Percentiles rank a stretch among this genome's conserved stretches.
Conservation (phyloP, 805 yeast species). For the Blastobotrys muscicola region DNA sequence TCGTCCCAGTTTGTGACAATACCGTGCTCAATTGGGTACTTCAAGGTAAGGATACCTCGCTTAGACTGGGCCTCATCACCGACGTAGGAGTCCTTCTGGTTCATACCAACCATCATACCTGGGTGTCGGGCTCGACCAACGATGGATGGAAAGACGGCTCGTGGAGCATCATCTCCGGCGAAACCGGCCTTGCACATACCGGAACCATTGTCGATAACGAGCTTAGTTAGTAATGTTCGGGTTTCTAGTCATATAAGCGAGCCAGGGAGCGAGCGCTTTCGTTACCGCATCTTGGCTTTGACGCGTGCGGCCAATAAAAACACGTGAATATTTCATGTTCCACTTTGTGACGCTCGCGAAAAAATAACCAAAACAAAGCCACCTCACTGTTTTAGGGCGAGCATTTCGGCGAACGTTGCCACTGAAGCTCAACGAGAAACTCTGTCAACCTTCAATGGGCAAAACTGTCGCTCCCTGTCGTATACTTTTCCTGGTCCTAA, state of each 20-base stretch:
- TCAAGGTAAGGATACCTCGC: conserved; percentile 98
- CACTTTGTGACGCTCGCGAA: not conserved
- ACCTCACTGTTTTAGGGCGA: too few species aligned
- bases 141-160: conserved; percentile 99
- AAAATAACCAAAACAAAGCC: too few species aligned
- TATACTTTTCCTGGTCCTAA: too few species aligned
- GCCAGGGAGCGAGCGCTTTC: not conserved
- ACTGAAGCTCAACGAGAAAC: too few species aligned
- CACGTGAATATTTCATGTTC: not conserved
- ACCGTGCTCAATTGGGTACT: conserved; percentile 99
- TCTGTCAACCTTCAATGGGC: too few species aligned
- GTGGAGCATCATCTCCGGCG: conserved; percentile 99
- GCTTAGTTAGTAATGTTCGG: conserved; percentile 16
- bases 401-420: too few species aligned
- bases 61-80: conserved; percentile 99
- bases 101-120: conserved; percentile 99
- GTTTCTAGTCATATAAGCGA: not conserved
- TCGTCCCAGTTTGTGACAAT: conserved; percentile 99
- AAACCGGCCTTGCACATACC: conserved; percentile 99
- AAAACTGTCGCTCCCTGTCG: too few species aligned
- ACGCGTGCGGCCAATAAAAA: not conserved
- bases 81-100: conserved; percentile 98
- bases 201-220: conserved; percentile 98
- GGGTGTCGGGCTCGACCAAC: conserved; percentile 99
- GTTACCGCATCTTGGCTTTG: not conserved